Evolutionary conservation across 2,329 filamentous ascomycete species (phyloP).

Genomic region (Penicillium sp.): DNA sequence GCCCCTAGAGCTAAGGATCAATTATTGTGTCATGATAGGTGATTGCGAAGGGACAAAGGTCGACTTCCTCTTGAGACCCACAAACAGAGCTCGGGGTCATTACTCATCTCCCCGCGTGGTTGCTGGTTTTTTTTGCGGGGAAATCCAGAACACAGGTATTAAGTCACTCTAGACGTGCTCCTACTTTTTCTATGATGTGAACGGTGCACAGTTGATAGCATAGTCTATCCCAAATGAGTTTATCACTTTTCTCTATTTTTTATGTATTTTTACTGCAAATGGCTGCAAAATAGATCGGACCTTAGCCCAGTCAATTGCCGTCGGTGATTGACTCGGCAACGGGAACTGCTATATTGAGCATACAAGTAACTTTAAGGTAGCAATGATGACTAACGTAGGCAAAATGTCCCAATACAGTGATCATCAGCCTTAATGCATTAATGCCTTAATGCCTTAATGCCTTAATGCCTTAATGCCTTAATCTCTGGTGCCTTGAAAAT

Average conservation of each 20-base stretch:
- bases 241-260: too few species aligned
- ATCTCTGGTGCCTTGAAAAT: neutral
- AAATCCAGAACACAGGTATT: neutral
- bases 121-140: slow-evolving; percentile 1
- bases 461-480: neutral
- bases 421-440: too few species aligned
- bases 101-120: slow-evolving; percentile 14
- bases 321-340: slow-evolving; percentile 16
- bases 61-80: slow-evolving; percentile 6
- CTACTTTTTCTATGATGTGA: neutral
- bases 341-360: neutral
- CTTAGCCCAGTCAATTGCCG: slow-evolving; percentile 19
- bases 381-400: too few species aligned
- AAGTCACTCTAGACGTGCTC: neutral
- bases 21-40: slow-evolving; percentile 9
- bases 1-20: slow-evolving; percentile 2
- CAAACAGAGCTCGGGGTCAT: slow-evolving; percentile 7
- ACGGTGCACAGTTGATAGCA: neutral
- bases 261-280: neutral
- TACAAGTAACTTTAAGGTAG: too few species aligned
- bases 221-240: too few species aligned
- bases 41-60: slow-evolving; percentile 9
- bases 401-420: too few species aligned
- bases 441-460: too few species aligned
- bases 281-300: neutral